phyloP scores from a whole-genome alignment of 805 yeast species.

The Ogataea minuta region DNA sequence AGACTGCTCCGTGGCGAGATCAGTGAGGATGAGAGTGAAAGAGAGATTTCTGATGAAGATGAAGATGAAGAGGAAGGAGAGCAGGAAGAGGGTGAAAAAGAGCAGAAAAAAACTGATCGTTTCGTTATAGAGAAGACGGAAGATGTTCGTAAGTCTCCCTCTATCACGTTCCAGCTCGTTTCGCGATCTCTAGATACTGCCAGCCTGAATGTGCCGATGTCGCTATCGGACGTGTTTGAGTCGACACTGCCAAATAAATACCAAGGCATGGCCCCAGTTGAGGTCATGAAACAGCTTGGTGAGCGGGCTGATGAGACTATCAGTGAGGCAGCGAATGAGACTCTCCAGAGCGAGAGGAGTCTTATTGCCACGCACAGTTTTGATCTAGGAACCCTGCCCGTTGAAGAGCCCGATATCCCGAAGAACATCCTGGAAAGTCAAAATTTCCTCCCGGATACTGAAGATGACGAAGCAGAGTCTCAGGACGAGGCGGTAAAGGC shows the following conservation, averaged over 20 bases:
- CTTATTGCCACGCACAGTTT: not conserved
- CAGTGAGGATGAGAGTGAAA: slow-evolving; percentile 32
- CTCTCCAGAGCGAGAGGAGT: slow-evolving; percentile 7
- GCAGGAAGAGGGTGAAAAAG: slow-evolving; percentile 13
- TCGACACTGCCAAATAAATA: slow-evolving; percentile 25
- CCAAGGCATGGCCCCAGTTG: slow-evolving; percentile 19
- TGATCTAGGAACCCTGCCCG: slow-evolving; percentile 3
- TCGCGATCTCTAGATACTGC: slow-evolving; percentile 1
- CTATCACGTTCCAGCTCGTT: slow-evolving; percentile 18
- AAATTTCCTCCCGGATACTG: slow-evolving; percentile 32
- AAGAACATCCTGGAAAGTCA: slow-evolving; percentile 28
- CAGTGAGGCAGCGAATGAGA: slow-evolving; percentile 16
- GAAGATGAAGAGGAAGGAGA: slow-evolving; percentile 26
- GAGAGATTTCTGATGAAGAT: slow-evolving; percentile 22
- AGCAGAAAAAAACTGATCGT: not conserved
- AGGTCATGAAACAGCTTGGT: slow-evolving; percentile 21
- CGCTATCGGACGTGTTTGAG: slow-evolving; percentile 28
- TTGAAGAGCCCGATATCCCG: slow-evolving; percentile 15
- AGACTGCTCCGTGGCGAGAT: slow-evolving; percentile 24
- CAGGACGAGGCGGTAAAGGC: slow-evolving; percentile 38
- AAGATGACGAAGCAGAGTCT: slow-evolving; percentile 11
- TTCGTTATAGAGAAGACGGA: not conserved
- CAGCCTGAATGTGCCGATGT: slow-evolving; percentile 10
- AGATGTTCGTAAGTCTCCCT: slow-evolving; percentile 3
- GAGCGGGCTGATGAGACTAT: slow-evolving; percentile 10